phyloP scores from a whole-genome alignment of 2,329 filamentous ascomycete genomes.

The Trichophyton verrucosum region DNA sequence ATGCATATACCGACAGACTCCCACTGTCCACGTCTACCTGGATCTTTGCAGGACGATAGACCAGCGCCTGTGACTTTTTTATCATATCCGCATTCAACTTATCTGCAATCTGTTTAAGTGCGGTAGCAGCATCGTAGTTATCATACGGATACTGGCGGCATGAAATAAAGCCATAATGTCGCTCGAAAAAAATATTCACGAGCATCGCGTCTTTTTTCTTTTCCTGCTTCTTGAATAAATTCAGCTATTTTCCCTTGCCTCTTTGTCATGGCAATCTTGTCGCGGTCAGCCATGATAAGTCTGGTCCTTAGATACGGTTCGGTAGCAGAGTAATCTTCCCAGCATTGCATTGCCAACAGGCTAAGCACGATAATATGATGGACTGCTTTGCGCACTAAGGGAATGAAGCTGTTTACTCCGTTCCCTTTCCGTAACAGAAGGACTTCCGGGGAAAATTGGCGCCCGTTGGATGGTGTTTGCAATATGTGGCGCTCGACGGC shows the following conservation, averaged over 20 bases:
- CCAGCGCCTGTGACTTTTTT: conserved; percentile 10
- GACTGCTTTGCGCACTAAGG: conserved; percentile 19
- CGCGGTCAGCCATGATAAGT: conserved; percentile 15
- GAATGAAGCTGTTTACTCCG: conserved; percentile 22
- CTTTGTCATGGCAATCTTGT: conserved; percentile 15
- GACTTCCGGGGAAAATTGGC: conserved; percentile 11
- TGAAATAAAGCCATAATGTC: conserved; percentile 15
- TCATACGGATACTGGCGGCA: conserved; percentile 21
- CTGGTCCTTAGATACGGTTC: conserved; percentile 14
- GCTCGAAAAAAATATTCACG: conserved; percentile 19
- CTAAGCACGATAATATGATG: conserved; percentile 23
- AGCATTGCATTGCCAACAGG: conserved; percentile 21
- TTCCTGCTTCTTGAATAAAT: conserved; percentile 3
- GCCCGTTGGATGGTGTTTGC: conserved; percentile 8
- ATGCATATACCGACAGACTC: conserved; percentile 21
- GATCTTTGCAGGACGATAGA: conserved; percentile 9
- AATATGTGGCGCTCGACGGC: conserved; percentile 25
- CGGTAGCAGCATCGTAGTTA: conserved; percentile 13
- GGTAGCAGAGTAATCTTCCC: conserved; percentile 20
- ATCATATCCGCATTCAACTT: conserved; percentile 19
- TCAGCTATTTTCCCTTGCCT: conserved; percentile 11
- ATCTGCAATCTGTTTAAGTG: conserved; percentile 9
- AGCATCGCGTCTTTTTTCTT: conserved; percentile 4
- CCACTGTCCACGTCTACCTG: neutral
- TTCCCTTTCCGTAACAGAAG: conserved; percentile 16